Evolutionary conservation across 441 rosid genomes (phyloP).

Genomic region (Raphanus hybrid): DNA sequence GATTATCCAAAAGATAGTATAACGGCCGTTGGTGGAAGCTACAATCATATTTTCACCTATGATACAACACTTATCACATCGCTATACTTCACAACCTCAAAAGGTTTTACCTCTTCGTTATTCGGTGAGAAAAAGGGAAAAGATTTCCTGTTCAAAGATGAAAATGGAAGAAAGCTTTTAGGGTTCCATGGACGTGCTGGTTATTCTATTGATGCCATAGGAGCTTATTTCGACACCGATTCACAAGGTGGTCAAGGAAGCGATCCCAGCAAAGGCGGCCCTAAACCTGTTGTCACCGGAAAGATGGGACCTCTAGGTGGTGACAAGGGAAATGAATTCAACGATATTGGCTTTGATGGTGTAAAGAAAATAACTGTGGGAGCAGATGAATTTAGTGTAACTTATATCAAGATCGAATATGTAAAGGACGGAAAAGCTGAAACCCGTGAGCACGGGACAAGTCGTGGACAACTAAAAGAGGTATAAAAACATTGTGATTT

Average conservation of each 20-base stretch:
- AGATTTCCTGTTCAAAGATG: background rate
- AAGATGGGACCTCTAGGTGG: background rate
- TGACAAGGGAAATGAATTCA: background rate
- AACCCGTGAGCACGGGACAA: too few relatives aligned
- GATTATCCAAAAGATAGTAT: background rate
- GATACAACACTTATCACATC: constrained; percentile 15
- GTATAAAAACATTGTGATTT: too few relatives aligned
- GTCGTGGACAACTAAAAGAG: too few relatives aligned
- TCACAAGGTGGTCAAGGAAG: too few relatives aligned
- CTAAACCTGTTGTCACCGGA: background rate
- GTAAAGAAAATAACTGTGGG: background rate
- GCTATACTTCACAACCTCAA: background rate
- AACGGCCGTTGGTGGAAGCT: background rate
- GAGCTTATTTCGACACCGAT: too few relatives aligned
- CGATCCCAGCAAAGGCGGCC: too few relatives aligned
- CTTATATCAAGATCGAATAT: too few relatives aligned
- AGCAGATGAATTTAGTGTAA: background rate
- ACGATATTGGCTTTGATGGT: background rate
- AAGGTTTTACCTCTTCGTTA: background rate
- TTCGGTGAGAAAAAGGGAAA: background rate
- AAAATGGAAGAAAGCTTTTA: background rate
- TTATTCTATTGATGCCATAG: background rate
- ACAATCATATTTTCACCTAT: background rate
- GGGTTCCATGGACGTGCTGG: constrained; percentile 12
- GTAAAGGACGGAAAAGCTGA: too few relatives aligned